These are phyloP conservation scores for Hericium rajendrae DNA, from an alignment of 768 basidiomycete species.

Conservation along the genomic window DNA sequence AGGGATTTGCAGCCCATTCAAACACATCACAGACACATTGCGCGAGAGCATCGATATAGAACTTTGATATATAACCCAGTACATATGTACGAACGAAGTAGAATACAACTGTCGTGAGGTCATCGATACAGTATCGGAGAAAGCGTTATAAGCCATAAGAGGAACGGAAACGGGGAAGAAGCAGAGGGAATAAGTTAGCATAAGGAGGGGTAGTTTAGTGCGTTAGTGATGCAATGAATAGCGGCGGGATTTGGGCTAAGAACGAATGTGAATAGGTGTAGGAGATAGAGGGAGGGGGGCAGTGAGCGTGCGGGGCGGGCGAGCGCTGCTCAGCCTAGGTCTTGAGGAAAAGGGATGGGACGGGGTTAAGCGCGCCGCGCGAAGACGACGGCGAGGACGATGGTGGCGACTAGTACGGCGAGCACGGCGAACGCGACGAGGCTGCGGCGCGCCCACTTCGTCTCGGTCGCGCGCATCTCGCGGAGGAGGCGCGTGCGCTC, in stretches of 20 bases:
- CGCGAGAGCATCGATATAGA: too few relatives aligned
- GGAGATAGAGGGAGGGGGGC: background rate
- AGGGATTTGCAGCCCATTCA: too few relatives aligned
- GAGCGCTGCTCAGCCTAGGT: background rate
- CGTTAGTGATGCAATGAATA: background rate
- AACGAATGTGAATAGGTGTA: background rate
- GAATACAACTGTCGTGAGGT: background rate
- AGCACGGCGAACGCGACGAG: constrained; percentile 19
- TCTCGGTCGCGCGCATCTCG: constrained; percentile 26
- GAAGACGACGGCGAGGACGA: constrained; percentile 13
- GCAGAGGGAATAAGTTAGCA: background rate
- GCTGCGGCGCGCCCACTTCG: constrained; percentile 35
- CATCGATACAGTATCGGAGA: background rate
- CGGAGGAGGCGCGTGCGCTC: constrained; percentile 25
- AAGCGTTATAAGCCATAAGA: background rate
- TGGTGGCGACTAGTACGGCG: constrained; percentile 11
- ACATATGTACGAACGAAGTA: background rate
- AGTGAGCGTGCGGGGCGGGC: background rate
- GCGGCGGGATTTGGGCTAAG: background rate
- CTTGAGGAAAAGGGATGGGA: background rate
- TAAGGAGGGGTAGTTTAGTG: background rate
- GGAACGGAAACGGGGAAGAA: background rate
- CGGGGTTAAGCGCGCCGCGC: background rate
- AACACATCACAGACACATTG: too few relatives aligned
- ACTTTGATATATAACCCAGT: too few relatives aligned